Percentiles rank a stretch among this genome's conserved stretches.
These are phyloP conservation scores for Flaveria floridana DNA, from an alignment of 140 eudicot species.

Conservation along the genomic window DNA sequence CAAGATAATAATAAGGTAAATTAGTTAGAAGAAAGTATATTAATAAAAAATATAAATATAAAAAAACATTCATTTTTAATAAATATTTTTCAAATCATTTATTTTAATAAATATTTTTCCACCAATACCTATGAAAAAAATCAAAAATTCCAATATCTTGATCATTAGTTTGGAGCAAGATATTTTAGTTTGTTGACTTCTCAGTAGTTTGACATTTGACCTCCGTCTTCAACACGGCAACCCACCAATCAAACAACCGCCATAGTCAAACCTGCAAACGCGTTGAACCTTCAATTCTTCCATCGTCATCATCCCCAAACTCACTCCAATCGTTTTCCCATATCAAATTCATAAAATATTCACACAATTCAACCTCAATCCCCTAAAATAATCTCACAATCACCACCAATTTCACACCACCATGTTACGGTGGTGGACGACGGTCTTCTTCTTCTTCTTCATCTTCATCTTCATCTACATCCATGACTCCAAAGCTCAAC, in stretches of 20 bases:
- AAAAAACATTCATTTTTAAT: too few species aligned
- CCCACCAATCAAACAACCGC: neutral
- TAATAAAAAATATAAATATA: too few species aligned
- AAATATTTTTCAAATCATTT: too few species aligned
- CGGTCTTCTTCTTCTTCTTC: neutral
- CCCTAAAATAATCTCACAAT: too few species aligned
- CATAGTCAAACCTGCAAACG: conserved; percentile 1
- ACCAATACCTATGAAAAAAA: too few species aligned
- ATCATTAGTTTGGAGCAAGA: neutral
- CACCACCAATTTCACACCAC: neutral
- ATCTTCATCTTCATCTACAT: neutral
- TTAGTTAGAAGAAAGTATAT: too few species aligned
- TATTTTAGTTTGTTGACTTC: neutral
- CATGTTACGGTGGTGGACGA: neutral
- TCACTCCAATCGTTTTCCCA: conserved; percentile 12
- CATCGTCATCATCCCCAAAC: neutral
- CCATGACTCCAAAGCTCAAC: conserved; percentile 46
- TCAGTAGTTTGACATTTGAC: neutral
- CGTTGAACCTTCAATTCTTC: conserved; percentile 15
- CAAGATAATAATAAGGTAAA: too few species aligned
- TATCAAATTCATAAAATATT: neutral
- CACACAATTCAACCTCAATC: neutral
- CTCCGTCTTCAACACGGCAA: conserved; percentile 4
- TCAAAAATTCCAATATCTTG: neutral
- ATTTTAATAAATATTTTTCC: too few species aligned